Base-by-base conservation (phyloP, 371 early-diverging fungal genomes). In the Mortierella sp. region DNA sequence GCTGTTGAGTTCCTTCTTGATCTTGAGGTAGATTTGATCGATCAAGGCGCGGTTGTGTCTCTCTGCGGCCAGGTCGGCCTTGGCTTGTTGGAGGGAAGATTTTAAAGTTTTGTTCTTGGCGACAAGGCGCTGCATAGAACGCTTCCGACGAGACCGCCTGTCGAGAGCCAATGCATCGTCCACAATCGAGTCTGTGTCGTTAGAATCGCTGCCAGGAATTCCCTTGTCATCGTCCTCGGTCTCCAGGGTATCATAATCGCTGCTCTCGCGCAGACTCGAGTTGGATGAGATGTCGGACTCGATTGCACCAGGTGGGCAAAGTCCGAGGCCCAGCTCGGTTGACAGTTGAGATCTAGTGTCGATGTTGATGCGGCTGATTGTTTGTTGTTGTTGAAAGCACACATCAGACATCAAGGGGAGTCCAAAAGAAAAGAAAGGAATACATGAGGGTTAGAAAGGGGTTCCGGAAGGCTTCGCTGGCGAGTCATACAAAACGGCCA, bases 11-110 rank as follows among this genome's bases (percentile, higher is more conserved):
- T 75, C 79, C 72, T 78, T 78, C 47, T 64, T 71, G 72, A 78
- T 78, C 76, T 78, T 77, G 44, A 83, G 68, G 39, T 83, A 78
- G 8, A 77, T 75, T 41, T 83, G 75, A n/a, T 83, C 83, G 26
- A 83, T 78, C 53, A 74, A 44, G 3, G 77, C 78, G 19, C 82
- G 58, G 22, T 68, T 71, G 40, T 83, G 79, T 44, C 76, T 41
- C 58, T 83, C 83, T 5, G 71, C 48, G 1, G 71, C 72, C 34
- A 83, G 68, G 55, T 83, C 83, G 3, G 76, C 72, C 69, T 83
- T 77, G 34, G 83, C 83, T 37, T 83, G 83, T 0, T 50, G 31
- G 13, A 83, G 64, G 19, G 83, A 78, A 0, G 79, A 74, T 43
- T 72, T 78, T 0, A 83, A 61, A 0, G 75, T 83, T 64, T 74